Evolutionary conservation across 106 monocot species (phyloP).

Genomic region (Gastrodia elata): DNA sequence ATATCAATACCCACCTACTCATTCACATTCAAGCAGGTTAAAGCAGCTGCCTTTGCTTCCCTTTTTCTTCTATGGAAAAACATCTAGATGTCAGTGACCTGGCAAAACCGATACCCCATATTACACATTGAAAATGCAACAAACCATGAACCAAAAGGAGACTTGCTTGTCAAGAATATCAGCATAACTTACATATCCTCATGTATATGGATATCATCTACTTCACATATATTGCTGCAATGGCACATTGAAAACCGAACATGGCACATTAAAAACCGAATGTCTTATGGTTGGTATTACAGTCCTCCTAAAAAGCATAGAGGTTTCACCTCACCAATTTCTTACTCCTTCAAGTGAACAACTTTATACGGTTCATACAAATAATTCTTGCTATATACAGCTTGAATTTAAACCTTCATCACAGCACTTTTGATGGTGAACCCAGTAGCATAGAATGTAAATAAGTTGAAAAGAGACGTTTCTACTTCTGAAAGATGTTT

Average conservation of each 20-base stretch:
- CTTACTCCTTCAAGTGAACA: not conserved
- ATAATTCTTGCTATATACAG: too few species aligned
- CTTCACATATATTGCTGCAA: not conserved
- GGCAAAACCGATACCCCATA: too few species aligned
- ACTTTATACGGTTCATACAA: not conserved
- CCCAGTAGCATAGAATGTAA: too few species aligned
- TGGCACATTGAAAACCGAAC: not conserved
- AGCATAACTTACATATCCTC: not conserved
- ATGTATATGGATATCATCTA: not conserved
- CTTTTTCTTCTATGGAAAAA: not conserved
- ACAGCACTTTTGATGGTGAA: too few species aligned
- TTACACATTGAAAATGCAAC: too few species aligned
- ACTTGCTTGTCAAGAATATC: not conserved
- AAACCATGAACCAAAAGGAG: not conserved
- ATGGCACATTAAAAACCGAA: not conserved
- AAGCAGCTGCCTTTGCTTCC: not conserved
- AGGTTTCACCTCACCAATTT: too few species aligned
- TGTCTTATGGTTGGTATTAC: not conserved
- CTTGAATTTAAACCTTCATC: too few species aligned
- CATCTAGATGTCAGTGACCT: too few species aligned
- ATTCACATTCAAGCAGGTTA: not conserved
- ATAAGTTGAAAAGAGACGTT: too few species aligned
- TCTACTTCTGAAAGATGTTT: too few species aligned
- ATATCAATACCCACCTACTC: not conserved
- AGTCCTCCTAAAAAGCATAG: not conserved